A percentile compares a stretch with the other conserved stretches of the same genome.
phyloP scores from a whole-genome alignment of 129 eudicot species.

The Logfia minima region DNA sequence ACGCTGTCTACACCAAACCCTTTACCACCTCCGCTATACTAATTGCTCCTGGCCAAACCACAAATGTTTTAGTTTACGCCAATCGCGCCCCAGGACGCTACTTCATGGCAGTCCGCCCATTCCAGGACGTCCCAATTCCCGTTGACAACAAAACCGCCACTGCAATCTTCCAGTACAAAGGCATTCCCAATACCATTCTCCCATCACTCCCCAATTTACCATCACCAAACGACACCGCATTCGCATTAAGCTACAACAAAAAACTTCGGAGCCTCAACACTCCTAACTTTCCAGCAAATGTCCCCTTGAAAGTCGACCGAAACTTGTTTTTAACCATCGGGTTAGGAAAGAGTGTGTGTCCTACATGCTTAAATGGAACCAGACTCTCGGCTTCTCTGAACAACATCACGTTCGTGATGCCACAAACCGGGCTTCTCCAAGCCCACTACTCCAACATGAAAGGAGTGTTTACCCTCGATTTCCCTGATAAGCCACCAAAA shows the following conservation, averaged over 20 bases:
- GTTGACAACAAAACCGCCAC: slow-evolving; percentile 54
- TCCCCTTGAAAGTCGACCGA: slow-evolving; percentile 46
- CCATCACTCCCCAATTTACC: slow-evolving; percentile 46
- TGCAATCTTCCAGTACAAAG: slow-evolving; percentile 47
- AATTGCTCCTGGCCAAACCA: slow-evolving; percentile 51
- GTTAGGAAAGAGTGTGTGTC: slow-evolving; percentile 44
- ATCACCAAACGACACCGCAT: slow-evolving; percentile 36
- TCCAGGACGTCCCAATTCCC: slow-evolving; percentile 46
- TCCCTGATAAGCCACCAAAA: slow-evolving; percentile 43
- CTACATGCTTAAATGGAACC: slow-evolving; percentile 40
- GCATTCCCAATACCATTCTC: slow-evolving; percentile 36
- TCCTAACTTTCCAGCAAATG: slow-evolving; percentile 40
- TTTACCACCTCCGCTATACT: slow-evolving; percentile 40
- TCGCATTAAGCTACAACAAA: slow-evolving; percentile 34
- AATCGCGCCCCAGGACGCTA: slow-evolving; percentile 39
- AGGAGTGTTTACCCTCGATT: slow-evolving; percentile 40
- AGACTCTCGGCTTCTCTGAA: slow-evolving; percentile 43
- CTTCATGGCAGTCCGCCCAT: slow-evolving; percentile 48
- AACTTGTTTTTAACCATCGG: slow-evolving; percentile 38
- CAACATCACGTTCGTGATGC: slow-evolving; percentile 52
- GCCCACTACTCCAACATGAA: slow-evolving; percentile 41
- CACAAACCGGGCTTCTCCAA: slow-evolving; percentile 44
- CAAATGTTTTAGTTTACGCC: slow-evolving; percentile 43
- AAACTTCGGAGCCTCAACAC: slow-evolving; percentile 45
- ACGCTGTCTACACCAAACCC: slow-evolving; percentile 52